These are phyloP conservation scores for Taphrina betulina DNA, from an alignment of 1,139 yeast genomes.

Conservation along the genomic window DNA sequence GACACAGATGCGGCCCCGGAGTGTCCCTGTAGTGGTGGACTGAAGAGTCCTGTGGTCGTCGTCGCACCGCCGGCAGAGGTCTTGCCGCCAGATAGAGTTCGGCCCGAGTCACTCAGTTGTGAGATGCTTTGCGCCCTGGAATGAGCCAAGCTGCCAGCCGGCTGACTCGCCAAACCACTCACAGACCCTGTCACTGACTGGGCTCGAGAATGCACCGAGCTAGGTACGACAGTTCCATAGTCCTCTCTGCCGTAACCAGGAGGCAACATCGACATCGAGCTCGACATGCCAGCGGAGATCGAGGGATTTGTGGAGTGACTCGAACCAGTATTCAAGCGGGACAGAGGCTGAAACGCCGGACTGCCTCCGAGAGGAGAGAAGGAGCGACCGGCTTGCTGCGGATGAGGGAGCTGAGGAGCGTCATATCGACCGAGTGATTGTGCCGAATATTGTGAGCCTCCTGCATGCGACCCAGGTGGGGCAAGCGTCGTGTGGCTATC, in stretches of 20 bases:
- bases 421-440: background rate
- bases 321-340: constrained; percentile 17
- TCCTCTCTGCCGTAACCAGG: constrained; percentile 18
- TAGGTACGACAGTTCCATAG: background rate
- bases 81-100: background rate
- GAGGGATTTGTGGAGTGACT: constrained; percentile 17
- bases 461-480: background rate
- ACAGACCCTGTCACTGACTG: constrained; percentile 5
- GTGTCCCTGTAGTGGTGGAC: constrained; percentile 10
- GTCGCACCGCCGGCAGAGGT: background rate
- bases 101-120: background rate
- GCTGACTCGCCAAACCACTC: background rate
- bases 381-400: background rate
- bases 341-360: background rate
- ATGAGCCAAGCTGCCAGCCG: background rate
- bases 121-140: constrained; percentile 1
- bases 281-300: constrained; percentile 9
- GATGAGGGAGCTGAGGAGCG: background rate
- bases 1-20: constrained; percentile 6
- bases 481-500: background rate
- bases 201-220: constrained; percentile 4
- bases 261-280: constrained; percentile 20
- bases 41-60: constrained; percentile 1
- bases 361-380: constrained; percentile 4
- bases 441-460: background rate